Conservation (phyloP, 2,329 filamentous ascomycete genomes). For the Xylaria digitata region DNA sequence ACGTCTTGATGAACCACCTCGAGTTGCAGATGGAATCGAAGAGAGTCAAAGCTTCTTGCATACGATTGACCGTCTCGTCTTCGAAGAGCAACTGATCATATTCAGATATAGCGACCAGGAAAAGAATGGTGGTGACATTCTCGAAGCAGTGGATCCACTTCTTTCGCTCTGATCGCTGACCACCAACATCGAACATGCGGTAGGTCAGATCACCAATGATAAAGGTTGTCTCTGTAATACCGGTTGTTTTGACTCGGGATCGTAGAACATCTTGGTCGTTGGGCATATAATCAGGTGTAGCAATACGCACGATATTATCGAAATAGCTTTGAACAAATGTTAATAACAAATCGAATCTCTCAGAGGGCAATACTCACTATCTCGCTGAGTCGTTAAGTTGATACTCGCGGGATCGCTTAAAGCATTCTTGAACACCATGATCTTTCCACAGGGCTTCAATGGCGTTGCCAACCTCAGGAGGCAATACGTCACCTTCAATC, state of each 20-base stretch:
- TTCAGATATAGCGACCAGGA: constrained; percentile 95
- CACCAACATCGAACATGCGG: constrained; percentile 97
- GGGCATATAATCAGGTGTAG: constrained; percentile 90
- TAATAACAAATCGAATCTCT: constrained; percentile 6
- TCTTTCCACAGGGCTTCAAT: constrained; percentile 95
- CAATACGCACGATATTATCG: constrained; percentile 92
- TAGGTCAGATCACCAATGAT: constrained; percentile 95
- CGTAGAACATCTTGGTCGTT: constrained; percentile 95
- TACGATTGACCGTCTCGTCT: constrained; percentile 95
- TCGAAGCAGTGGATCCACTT: constrained; percentile 99
- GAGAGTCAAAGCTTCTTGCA: constrained; percentile 88
- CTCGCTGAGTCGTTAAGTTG: constrained; percentile 95
- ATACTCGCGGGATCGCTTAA: constrained; percentile 95
- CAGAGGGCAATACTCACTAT: constrained; percentile 74
- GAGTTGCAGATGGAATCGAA: constrained; percentile 92
- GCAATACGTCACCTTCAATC: constrained; percentile 93
- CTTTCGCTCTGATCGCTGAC: constrained; percentile 95
- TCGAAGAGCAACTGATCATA: constrained; percentile 97
- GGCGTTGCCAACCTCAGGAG: constrained; percentile 92
- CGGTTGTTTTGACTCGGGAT: constrained; percentile 96
- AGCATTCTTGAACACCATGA: constrained; percentile 91
- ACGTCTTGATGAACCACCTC: constrained; percentile 90
- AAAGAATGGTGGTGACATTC: constrained; percentile 96
- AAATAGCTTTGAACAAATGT: constrained; percentile 75
- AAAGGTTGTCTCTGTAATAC: constrained; percentile 96